Base-by-base conservation (phyloP, 768 basidiomycete species). In the Psilocybe azurescens region DNA sequence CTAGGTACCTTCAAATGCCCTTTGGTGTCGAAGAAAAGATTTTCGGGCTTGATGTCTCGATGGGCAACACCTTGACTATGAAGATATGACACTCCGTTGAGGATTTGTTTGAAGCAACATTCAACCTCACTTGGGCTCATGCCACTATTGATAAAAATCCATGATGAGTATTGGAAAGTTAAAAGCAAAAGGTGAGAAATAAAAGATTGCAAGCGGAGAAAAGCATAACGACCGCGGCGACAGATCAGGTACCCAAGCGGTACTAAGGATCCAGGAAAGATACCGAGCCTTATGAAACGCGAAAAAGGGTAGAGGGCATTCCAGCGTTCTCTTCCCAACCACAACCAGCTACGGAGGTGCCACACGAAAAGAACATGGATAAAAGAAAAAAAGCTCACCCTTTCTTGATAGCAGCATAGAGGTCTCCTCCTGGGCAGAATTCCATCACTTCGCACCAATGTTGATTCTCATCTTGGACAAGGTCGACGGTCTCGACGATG, bases 381-480 rank as follows among this genome's bases (percentile, higher is more conserved):
- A 11, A 9, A 28, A 52, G 56, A 58, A 53, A 50, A 57, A 48
- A 8, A 7, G 73, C 80, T 69, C 73, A 80, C 80, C 97, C 97
- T 76, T 94, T 95, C 87, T 98, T 98, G 79, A 99, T 99, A 39
- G 95, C 97, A 29, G 96, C 96, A 73, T 99, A 99, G 38, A 99
- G 83, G 78, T 99, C 97, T 2, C 97, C 97, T 48, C 97, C 97
- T 3, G 95, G 95, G 72, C 97, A 99, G 73, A 95, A 99, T 75
- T 99, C 97, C 97, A 99, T 99, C 50, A 99, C 97, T 75, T 99
- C 97, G 72, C 97, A 99, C 97, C 97, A 99, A 71, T 95, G 89
- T 64, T 94, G 89, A 64, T 80, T 86, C 77, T 99, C 97, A 76
- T 99, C 97, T 70, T 99, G 97, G n/a, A 99, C 92, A 61, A 99